Evolutionary conservation across 2,329 filamentous ascomycete species (phyloP).

Genomic region (Botrytis porri): DNA sequence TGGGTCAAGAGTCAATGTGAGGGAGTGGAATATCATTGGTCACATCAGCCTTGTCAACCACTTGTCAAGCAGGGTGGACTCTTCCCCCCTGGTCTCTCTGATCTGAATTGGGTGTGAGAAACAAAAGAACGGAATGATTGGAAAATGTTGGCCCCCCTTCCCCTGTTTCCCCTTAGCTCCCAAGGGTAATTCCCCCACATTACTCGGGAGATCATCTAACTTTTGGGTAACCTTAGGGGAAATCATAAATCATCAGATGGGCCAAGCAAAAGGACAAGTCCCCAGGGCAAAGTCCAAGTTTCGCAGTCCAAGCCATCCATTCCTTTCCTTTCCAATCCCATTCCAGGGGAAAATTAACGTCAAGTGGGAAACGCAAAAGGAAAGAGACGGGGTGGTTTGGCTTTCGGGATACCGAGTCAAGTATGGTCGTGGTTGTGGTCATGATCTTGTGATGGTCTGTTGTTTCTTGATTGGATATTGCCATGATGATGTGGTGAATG

Average conservation of each 20-base stretch:
- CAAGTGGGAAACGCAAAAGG: background rate
- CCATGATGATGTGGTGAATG: too few relatives aligned
- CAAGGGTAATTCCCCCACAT: constrained; percentile 10
- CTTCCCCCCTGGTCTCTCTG: background rate
- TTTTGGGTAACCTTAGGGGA: background rate
- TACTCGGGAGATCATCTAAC: constrained; percentile 12
- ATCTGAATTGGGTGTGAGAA: background rate
- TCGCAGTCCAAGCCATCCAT: background rate
- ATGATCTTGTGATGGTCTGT: background rate
- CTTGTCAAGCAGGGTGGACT: background rate
- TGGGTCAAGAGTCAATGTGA: background rate
- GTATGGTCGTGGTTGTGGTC: background rate
- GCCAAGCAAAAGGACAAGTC: too few relatives aligned
- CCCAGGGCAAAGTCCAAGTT: too few relatives aligned
- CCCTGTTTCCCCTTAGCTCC: background rate
- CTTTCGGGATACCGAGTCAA: background rate
- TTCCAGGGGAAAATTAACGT: background rate
- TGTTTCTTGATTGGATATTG: background rate
- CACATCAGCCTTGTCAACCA: constrained; percentile 6
- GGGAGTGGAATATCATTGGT: background rate
- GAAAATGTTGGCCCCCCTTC: too few relatives aligned
- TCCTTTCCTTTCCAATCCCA: background rate
- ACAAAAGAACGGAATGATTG: too few relatives aligned
- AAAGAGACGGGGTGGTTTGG: too few relatives aligned
- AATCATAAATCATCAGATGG: background rate